A percentile compares a stretch with the other conserved stretches of the same genome.
These are phyloP conservation scores for Yarrowia sp. DNA, from an alignment of 805 yeast species.

Conservation along the genomic window DNA sequence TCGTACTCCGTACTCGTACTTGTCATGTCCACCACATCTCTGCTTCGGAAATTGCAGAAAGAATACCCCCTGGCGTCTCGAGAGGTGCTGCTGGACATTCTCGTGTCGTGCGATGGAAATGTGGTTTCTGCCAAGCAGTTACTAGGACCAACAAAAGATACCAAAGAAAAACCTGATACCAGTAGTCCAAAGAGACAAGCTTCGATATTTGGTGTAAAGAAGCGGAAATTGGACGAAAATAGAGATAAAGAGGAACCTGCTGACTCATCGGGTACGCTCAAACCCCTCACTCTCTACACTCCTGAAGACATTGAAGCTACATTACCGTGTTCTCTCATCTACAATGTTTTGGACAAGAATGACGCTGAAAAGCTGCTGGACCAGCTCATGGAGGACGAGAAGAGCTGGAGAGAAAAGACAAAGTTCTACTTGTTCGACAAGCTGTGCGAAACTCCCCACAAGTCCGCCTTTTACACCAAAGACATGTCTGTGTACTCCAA, in stretches of 20 bases:
- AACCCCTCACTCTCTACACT: conserved; percentile 50
- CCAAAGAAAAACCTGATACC: neutral
- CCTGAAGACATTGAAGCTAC: conserved; percentile 59
- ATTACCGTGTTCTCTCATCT: conserved; percentile 61
- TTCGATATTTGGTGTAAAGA: conserved; percentile 14
- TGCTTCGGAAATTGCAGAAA: conserved; percentile 50
- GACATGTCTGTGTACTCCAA: conserved; percentile 43
- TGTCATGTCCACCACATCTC: conserved; percentile 13
- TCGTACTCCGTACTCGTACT: no score
- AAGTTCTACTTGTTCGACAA: conserved; percentile 70
- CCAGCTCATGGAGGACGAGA: conserved; percentile 54
- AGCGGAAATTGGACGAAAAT: neutral
- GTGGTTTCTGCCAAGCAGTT: neutral
- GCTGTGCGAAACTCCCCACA: conserved; percentile 65
- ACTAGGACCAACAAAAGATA: neutral
- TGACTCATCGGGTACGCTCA: neutral
- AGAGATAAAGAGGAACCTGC: neutral
- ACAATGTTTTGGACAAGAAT: conserved; percentile 59
- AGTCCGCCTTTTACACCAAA: conserved; percentile 52
- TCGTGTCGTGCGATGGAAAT: conserved; percentile 63
- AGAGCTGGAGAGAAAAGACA: conserved; percentile 52
- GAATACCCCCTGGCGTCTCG: conserved; percentile 56
- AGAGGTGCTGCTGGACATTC: conserved; percentile 57
- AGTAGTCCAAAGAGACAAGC: conserved; percentile 2
- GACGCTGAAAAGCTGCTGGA: conserved; percentile 57